Conservation (phyloP, 202 grass and related monocot species). For the Zoysia matrella region DNA sequence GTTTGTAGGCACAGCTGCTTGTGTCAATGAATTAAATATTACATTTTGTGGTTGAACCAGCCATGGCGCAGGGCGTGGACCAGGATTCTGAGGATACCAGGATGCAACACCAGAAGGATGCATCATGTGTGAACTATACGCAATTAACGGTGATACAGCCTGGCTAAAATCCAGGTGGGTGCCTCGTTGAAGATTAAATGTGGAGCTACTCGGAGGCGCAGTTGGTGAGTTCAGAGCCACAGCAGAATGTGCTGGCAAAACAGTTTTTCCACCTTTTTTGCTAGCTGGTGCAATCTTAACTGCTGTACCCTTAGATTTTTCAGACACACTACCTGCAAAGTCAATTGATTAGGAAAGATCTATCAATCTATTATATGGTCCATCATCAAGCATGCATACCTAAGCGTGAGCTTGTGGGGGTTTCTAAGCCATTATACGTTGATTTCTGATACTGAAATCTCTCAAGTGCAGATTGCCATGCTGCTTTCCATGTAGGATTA, state of each 20-base stretch:
- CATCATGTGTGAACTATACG: conserved; percentile 70
- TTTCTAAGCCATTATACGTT: conserved; percentile 58
- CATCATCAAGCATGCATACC: conserved; percentile 50
- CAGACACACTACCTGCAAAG: conserved; percentile 55
- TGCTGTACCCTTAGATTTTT: conserved; percentile 43
- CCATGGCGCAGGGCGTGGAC: conserved; percentile 59
- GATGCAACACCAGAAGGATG: conserved; percentile 57
- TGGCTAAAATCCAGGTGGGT: conserved; percentile 84
- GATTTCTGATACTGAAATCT: conserved; percentile 78
- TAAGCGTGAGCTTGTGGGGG: conserved; percentile 62
- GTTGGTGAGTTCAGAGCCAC: conserved; percentile 51
- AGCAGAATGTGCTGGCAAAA: conserved; percentile 43
- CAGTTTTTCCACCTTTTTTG: conserved; percentile 62
- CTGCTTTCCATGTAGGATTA: conserved; percentile 74
- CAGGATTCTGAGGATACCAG: conserved; percentile 70
- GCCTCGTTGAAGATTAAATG: conserved; percentile 68
- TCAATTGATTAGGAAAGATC: not conserved
- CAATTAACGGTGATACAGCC: conserved; percentile 63
- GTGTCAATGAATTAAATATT: conserved; percentile 66
- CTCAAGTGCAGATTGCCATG: conserved; percentile 69
- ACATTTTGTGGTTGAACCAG: conserved; percentile 61
- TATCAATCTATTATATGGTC: not conserved
- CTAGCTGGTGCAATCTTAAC: conserved; percentile 46
- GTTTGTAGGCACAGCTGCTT: conserved; percentile 52
- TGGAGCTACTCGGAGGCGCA: conserved; percentile 47